A percentile compares a stretch with the other conserved stretches of the same genome.
Evolutionary conservation across 2,329 filamentous ascomycete species (phyloP).

Genomic region (Alternaria sp.): DNA sequence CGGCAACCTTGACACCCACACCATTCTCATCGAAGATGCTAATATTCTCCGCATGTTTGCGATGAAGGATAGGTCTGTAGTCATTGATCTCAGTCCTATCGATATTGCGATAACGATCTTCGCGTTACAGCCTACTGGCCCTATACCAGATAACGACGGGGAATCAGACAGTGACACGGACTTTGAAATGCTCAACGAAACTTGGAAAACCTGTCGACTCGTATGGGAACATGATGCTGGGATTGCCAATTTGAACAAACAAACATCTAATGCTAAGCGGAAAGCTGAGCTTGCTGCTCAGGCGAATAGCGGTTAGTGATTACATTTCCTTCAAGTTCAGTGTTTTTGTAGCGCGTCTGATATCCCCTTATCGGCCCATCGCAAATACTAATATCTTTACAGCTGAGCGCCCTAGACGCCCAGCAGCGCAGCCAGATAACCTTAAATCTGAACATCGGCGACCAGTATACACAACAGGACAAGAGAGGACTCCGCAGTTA

Average conservation of each 20-base stretch:
- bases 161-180: background rate
- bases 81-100: background rate
- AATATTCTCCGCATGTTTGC: constrained; percentile 8
- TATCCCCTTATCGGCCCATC: background rate
- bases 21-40: background rate
- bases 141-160: background rate
- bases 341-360: background rate
- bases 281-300: background rate
- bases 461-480: background rate
- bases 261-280: background rate
- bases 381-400: background rate
- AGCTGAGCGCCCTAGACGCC: background rate
- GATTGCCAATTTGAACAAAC: background rate
- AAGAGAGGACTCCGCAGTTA: background rate
- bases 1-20: background rate
- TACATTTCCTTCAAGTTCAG: background rate
- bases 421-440: background rate
- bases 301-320: background rate
- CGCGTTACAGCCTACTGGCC: background rate
- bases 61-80: background rate
- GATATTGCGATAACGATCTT: background rate
- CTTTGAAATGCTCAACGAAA: background rate
- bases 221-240: background rate
- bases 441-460: background rate
- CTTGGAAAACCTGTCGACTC: background rate